Evolutionary conservation across 108 stramenopile genomes (phyloP).

Genomic region (Nannochloropsis granulata): DNA sequence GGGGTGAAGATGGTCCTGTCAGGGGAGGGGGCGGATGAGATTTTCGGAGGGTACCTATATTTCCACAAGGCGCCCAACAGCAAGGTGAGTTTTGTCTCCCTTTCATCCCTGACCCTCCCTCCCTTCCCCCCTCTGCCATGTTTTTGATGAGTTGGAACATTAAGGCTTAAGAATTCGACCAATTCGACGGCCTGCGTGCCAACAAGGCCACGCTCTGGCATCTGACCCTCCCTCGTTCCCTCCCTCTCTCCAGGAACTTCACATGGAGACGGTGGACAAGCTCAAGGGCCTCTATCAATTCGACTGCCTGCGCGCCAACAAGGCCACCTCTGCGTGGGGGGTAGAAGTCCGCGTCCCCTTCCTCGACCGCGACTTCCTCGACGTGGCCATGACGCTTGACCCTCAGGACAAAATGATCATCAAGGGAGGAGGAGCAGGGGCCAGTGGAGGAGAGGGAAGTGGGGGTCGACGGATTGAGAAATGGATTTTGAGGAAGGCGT

Average conservation of each 20-base stretch:
- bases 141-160: not conserved
- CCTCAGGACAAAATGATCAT: slow-evolving; percentile 84
- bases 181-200: not conserved
- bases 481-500: slow-evolving; percentile 89
- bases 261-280: slow-evolving; percentile 1
- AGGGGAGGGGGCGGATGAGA: slow-evolving; percentile 96
- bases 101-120: not conserved
- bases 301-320: slow-evolving; percentile 96
- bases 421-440: slow-evolving; percentile 43
- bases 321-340: slow-evolving; percentile 94
- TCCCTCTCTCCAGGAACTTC: not conserved
- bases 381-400: slow-evolving; percentile 84
- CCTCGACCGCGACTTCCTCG: slow-evolving; percentile 88
- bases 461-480: slow-evolving; percentile 61
- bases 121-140: not conserved
- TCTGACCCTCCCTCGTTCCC: not conserved
- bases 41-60: slow-evolving; percentile 96
- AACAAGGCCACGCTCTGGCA: not conserved
- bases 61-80: slow-evolving; percentile 97
- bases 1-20: slow-evolving; percentile 99
- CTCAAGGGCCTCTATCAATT: slow-evolving; percentile 64
- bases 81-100: not conserved
- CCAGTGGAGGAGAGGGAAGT: not conserved
- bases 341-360: slow-evolving; percentile 95
- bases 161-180: not conserved